Evolutionary conservation across 1,284 basidiomycete genomes (phyloP).

Genomic region (Ganoderma multipileum): DNA sequence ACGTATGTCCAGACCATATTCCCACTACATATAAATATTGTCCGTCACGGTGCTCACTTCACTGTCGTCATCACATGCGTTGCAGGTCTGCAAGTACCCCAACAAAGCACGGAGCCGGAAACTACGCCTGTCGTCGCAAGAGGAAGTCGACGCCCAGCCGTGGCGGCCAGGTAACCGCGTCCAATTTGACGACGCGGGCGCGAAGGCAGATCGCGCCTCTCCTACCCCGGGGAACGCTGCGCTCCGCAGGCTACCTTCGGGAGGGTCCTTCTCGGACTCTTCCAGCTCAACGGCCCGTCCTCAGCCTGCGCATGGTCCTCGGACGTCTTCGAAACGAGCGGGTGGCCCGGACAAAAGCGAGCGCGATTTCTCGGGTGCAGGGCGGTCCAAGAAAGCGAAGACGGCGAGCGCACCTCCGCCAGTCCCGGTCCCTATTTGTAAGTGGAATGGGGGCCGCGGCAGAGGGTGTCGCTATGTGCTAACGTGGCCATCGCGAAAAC

Average conservation of each 20-base stretch:
- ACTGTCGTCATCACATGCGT: background rate
- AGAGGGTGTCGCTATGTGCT: background rate
- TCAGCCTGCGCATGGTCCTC: background rate
- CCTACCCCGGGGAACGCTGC: background rate
- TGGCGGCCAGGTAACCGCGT: constrained; percentile 34
- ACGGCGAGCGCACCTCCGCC: constrained; percentile 9
- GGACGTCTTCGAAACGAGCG: constrained; percentile 11
- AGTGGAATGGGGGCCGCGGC: constrained; percentile 43
- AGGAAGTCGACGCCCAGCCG: constrained; percentile 45
- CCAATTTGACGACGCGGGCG: constrained; percentile 37
- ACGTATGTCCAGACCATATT: constrained; percentile 58
- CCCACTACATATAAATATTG: background rate
- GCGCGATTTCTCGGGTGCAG: background rate
- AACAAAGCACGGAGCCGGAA: constrained; percentile 62
- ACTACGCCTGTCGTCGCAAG: constrained; percentile 55
- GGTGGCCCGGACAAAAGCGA: background rate
- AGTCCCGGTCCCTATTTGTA: constrained; percentile 24
- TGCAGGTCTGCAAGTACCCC: constrained; percentile 78
- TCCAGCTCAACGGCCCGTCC: background rate
- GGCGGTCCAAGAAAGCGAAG: constrained; percentile 22
- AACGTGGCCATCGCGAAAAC: constrained; percentile 33
- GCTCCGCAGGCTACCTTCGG: background rate
- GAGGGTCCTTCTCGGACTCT: background rate
- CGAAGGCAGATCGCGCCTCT: constrained; percentile 23
- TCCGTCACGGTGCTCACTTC: background rate